These are phyloP conservation scores for Pseudognaphalium luteoalbum DNA, from an alignment of 129 eudicot species.

Conservation along the genomic window DNA sequence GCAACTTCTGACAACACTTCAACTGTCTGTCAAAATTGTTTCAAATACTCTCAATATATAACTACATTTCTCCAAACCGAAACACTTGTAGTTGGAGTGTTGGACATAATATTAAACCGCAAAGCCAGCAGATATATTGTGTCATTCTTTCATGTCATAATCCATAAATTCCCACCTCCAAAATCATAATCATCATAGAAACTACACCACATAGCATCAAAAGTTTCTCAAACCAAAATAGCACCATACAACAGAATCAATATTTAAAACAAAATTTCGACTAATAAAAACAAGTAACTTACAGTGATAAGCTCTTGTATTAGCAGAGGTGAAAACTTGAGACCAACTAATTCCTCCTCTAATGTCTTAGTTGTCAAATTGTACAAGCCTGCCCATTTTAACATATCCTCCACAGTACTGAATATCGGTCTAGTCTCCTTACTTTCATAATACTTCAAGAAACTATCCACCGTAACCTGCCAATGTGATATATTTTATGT, in stretches of 20 bases:
- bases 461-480: conserved; percentile 57
- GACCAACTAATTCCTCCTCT: conserved; percentile 60
- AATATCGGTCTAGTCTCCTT: conserved; percentile 70
- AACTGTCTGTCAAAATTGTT: background rate
- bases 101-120: background rate
- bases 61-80: conserved; percentile 8
- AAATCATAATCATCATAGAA: background rate
- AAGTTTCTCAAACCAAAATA: conserved; percentile 4
- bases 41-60: background rate
- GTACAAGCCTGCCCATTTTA: conserved; percentile 80
- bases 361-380: conserved; percentile 64
- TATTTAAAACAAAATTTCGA: background rate
- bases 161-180: conserved; percentile 1
- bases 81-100: background rate
- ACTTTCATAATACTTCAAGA: conserved; percentile 69
- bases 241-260: background rate
- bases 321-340: conserved; percentile 64
- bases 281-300: conserved; percentile 28
- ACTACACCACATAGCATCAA: conserved; percentile 15
- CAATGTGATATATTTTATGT: background rate
- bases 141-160: background rate
- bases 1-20: background rate
- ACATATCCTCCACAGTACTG: conserved; percentile 83
- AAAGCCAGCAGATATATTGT: conserved; percentile 6
- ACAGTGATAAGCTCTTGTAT: conserved; percentile 89